Percentiles rank a stretch among this genome's conserved stretches.
These are phyloP conservation scores for Cyanidiococcus yangmingshanensis DNA, from an alignment of 23 red algal genomes.

Conservation along the genomic window DNA sequence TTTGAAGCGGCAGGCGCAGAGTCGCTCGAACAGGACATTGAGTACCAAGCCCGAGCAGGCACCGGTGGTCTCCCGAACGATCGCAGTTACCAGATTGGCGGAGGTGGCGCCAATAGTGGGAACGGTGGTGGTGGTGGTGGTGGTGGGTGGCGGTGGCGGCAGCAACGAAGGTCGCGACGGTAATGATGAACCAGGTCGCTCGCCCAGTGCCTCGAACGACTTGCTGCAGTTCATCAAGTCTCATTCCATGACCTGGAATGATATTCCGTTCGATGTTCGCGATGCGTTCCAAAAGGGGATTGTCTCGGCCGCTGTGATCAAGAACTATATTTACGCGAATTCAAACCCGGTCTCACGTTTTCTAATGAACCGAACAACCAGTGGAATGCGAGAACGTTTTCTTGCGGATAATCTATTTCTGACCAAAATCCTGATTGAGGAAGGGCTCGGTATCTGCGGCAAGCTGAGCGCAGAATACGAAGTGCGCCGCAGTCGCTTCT, in stretches of 20 bases:
- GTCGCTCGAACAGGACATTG: not conserved
- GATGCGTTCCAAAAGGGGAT: conserved; percentile 38
- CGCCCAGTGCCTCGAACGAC: not conserved
- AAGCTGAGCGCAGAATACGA: conserved; percentile 95
- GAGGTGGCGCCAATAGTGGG: not conserved
- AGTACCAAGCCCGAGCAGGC: not conserved
- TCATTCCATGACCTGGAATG: conserved; percentile 36
- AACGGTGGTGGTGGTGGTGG: conserved; percentile 8
- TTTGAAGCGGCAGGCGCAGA: not conserved
- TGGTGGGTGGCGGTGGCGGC: conserved; percentile 15
- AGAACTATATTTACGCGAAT: conserved; percentile 52
- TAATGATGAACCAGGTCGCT: not conserved
- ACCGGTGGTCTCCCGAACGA: not conserved
- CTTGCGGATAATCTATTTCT: conserved; percentile 88
- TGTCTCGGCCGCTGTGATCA: conserved; percentile 46
- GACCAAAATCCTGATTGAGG: conserved; percentile 88
- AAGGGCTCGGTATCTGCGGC: conserved; percentile 82
- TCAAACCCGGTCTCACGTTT: conserved; percentile 48
- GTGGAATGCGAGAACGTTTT: conserved; percentile 76
- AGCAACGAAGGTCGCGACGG: not conserved
- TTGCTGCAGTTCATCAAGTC: conserved; percentile 19
- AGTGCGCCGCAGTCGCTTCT: conserved; percentile 67
- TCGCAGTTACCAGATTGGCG: not conserved
- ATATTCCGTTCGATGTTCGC: conserved; percentile 56
- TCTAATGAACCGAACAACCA: conserved; percentile 42